phyloP scores from a whole-genome alignment of 257 asterid genomes.

The Apocynum venetum region DNA sequence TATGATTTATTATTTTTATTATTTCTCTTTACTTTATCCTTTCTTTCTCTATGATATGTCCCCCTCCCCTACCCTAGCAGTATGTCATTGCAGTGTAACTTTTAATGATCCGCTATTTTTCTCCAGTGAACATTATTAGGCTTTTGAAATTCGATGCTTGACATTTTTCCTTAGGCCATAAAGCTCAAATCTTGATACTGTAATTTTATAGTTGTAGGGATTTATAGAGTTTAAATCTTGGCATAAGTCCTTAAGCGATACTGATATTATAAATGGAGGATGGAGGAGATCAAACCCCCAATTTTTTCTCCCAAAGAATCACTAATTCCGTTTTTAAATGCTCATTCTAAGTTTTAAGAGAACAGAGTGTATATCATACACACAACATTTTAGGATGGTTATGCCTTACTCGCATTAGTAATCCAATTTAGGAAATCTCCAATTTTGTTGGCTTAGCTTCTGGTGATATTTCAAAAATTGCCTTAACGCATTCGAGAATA shows the following conservation, averaged over 20 bases:
- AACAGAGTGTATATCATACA: neutral
- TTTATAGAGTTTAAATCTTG: neutral
- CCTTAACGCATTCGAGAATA: neutral
- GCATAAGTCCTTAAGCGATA: neutral
- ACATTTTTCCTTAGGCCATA: neutral
- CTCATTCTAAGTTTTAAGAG: neutral
- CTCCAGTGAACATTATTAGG: neutral
- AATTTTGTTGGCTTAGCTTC: neutral
- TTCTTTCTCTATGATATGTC: neutral
- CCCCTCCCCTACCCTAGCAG: neutral
- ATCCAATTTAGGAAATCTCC: neutral
- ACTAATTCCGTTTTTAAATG: neutral
- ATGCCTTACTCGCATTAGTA: neutral
- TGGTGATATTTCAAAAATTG: too few relatives aligned
- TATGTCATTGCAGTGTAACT: neutral
- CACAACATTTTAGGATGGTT: neutral
- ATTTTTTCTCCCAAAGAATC: neutral
- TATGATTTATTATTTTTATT: neutral
- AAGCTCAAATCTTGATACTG: neutral
- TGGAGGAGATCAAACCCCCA: neutral
- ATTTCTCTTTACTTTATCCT: neutral
- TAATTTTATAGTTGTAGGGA: neutral
- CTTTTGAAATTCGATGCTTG: neutral
- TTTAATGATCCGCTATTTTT: neutral
- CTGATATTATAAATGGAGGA: neutral